Evolutionary conservation across 2,329 filamentous ascomycete species (phyloP).

Genomic region (Cladosporium sp.): DNA sequence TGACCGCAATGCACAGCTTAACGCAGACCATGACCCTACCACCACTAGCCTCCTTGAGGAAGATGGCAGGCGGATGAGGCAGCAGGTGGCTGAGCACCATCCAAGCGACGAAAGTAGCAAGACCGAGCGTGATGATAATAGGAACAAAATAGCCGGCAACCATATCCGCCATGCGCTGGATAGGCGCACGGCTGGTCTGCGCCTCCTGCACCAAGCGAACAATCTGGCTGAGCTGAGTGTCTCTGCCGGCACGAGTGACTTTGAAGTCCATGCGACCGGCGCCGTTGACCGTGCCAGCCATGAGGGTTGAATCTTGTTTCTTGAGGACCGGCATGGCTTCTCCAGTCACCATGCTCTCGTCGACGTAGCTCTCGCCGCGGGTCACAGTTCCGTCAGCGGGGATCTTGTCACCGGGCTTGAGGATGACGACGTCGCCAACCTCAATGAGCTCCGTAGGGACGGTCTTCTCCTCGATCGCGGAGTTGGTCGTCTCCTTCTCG

Average conservation of each 20-base stretch:
- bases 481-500: constrained; percentile 42
- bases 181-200: constrained; percentile 88
- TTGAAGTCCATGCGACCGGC: constrained; percentile 86
- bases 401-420: constrained; percentile 93
- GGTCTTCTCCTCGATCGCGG: constrained; percentile 70
- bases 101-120: constrained; percentile 83
- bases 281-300: constrained; percentile 93
- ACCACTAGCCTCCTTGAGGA: constrained; percentile 70
- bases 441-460: constrained; percentile 93
- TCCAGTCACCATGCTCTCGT: constrained; percentile 98
- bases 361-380: constrained; percentile 84
- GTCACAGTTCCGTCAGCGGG: constrained; percentile 85
- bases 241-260: constrained; percentile 84
- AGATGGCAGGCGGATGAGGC: constrained; percentile 78
- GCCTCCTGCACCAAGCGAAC: constrained; percentile 97
- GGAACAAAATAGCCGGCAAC: constrained; percentile 94
- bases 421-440: constrained; percentile 85
- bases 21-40: constrained; percentile 94
- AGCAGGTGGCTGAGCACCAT: constrained; percentile 90
- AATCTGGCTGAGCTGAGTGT: constrained; percentile 96
- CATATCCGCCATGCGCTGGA: constrained; percentile 84
- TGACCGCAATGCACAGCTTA: constrained; percentile 95
- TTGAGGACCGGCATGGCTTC: constrained; percentile 95
- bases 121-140: constrained; percentile 73
- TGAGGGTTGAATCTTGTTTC: constrained; percentile 68